Evolutionary conservation across 805 yeast genomes (phyloP).

Genomic region (Dipodascus geniculatus): DNA sequence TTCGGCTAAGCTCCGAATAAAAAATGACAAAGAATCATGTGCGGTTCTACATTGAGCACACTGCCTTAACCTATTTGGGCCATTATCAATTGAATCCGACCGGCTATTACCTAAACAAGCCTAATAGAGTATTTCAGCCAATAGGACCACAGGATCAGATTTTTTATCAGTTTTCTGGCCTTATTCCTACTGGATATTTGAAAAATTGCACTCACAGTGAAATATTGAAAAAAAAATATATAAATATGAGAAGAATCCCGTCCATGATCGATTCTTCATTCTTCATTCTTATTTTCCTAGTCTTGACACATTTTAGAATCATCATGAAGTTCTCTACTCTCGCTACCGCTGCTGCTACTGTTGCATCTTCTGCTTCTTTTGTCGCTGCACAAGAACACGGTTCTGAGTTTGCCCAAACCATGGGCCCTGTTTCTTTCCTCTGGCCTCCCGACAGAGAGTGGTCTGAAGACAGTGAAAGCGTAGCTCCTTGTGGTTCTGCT

Average conservation of each 20-base stretch:
- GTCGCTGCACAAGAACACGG: slow-evolving; percentile 23
- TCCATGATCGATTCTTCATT: not conserved
- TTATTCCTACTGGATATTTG: too few species aligned
- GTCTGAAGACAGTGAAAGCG: slow-evolving; percentile 34
- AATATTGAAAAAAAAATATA: not conserved
- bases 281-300: too few species aligned
- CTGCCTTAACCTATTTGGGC: not conserved
- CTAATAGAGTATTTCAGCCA: not conserved
- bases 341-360: slow-evolving; percentile 5
- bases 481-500: slow-evolving; percentile 37
- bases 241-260: not conserved
- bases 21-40: not conserved
- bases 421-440: slow-evolving; percentile 32
- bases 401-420: slow-evolving; percentile 26
- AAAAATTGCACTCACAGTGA: too few species aligned
- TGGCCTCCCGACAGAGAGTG: slow-evolving; percentile 36
- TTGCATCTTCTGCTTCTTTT: slow-evolving; percentile 6
- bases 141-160: not conserved
- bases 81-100: not conserved
- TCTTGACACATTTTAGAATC: not conserved
- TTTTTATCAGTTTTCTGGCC: not conserved
- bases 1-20: not conserved
- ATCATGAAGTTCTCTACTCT: slow-evolving; percentile 4
- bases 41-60: not conserved
- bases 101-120: not conserved